Percentiles rank a stretch among this genome's conserved stretches.
These are phyloP conservation scores for Aureobasidium namibiae DNA, from an alignment of 2,329 filamentous ascomycete species.

Conservation along the genomic window DNA sequence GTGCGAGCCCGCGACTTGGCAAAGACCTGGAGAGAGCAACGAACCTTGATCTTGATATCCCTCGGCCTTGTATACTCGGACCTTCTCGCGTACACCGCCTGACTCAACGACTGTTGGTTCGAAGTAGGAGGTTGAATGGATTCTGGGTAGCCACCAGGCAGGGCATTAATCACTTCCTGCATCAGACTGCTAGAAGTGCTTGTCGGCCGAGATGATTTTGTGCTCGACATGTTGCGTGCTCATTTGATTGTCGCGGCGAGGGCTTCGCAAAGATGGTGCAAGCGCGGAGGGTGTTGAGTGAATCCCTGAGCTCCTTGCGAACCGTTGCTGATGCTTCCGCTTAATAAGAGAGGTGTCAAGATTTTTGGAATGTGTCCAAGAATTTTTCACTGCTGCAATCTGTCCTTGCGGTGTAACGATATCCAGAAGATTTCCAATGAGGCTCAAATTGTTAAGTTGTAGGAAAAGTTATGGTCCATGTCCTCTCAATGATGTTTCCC, in stretches of 20 bases:
- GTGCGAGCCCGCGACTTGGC: too few species aligned
- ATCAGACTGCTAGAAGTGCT: constrained; percentile 27
- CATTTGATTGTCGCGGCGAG: neutral
- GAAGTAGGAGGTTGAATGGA: constrained; percentile 19
- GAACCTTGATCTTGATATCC: constrained; percentile 54
- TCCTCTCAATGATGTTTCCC: neutral
- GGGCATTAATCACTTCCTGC: constrained; percentile 24
- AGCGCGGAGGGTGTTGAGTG: neutral
- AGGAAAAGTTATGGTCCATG: neutral
- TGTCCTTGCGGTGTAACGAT: neutral
- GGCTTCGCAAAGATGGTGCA: neutral
- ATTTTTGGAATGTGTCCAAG: neutral
- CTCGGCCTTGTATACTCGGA: constrained; percentile 70
- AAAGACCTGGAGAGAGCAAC: neutral
- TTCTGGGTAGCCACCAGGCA: constrained; percentile 42
- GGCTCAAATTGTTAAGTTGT: neutral
- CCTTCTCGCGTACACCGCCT: constrained; percentile 61
- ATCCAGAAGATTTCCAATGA: neutral
- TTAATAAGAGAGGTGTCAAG: neutral
- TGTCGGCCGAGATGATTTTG: constrained; percentile 7
- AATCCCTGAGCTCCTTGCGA: too few species aligned
- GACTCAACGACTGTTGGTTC: constrained; percentile 42
- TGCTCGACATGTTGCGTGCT: constrained; percentile 1
- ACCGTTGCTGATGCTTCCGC: neutral
- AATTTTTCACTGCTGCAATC: neutral